phyloP scores from a whole-genome alignment of 352 stramenopile species.

The Phytophthora fragariaefolia region DNA sequence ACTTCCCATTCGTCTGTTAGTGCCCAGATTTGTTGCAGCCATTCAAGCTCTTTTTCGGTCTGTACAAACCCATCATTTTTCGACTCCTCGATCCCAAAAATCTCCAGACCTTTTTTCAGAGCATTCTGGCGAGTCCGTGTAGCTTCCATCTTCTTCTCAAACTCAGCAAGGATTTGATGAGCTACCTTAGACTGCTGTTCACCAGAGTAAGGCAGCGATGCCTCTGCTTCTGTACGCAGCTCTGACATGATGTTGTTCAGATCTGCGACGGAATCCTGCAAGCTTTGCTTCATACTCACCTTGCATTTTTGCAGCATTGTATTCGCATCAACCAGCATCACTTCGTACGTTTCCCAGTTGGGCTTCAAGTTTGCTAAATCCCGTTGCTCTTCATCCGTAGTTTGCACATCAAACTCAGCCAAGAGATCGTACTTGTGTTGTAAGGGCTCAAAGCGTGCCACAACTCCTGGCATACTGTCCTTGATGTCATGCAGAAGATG shows the following conservation, averaged over 20 bases:
- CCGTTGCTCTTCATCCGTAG: constrained; percentile 85
- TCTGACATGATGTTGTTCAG: constrained; percentile 89
- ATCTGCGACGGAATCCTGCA: constrained; percentile 91
- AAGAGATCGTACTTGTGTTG: constrained; percentile 90
- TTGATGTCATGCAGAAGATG: constrained; percentile 90
- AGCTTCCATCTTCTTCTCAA: constrained; percentile 89
- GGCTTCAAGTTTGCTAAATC: constrained; percentile 72
- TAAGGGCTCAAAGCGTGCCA: constrained; percentile 83
- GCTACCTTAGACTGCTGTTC: constrained; percentile 62
- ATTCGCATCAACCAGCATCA: constrained; percentile 86
- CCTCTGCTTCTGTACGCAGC: constrained; percentile 72
- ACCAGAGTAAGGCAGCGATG: constrained; percentile 76
- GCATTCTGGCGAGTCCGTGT: constrained; percentile 70
- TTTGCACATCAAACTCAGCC: constrained; percentile 89
- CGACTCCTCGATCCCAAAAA: constrained; percentile 92
- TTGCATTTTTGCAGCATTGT: constrained; percentile 94
- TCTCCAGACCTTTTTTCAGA: constrained; percentile 92
- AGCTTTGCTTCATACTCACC: constrained; percentile 95
- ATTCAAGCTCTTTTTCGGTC: constrained; percentile 89
- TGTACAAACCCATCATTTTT: constrained; percentile 88
- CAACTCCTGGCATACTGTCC: constrained; percentile 70
- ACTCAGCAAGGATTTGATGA: constrained; percentile 79
- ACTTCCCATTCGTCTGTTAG: constrained; percentile 90
- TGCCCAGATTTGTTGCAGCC: constrained; percentile 92
- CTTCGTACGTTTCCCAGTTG: constrained; percentile 88